Percentiles rank a stretch among this genome's conserved stretches.
Evolutionary conservation across 2,329 filamentous ascomycete species (phyloP).

Genomic region (Trichoderma endophyticum): DNA sequence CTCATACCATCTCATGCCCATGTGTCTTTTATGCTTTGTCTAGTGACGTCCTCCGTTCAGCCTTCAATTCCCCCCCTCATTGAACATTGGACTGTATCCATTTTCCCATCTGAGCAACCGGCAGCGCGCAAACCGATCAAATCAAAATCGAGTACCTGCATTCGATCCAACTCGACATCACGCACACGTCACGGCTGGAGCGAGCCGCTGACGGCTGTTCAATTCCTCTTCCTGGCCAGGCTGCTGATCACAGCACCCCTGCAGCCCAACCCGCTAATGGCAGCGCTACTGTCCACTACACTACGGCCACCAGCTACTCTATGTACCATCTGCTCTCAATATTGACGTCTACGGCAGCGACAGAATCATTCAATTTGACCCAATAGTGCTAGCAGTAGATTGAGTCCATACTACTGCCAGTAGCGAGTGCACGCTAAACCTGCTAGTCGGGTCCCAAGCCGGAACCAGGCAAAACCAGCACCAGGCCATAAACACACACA

Average conservation of each 20-base stretch:
- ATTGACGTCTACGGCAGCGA: background rate
- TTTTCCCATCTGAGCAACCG: background rate
- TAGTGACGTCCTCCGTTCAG: background rate
- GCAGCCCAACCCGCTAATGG: conserved; percentile 6
- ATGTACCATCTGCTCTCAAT: no score
- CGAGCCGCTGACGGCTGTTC: background rate
- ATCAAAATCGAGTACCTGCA: background rate
- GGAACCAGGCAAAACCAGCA: background rate
- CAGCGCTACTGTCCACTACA: background rate
- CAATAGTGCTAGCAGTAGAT: background rate
- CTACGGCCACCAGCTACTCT: no score
- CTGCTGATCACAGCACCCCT: conserved; percentile 10
- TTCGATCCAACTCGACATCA: conserved; percentile 2
- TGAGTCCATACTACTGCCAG: background rate
- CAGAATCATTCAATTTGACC: no score
- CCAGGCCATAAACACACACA: background rate
- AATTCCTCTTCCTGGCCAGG: background rate
- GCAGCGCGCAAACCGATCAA: background rate
- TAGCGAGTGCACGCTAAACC: background rate
- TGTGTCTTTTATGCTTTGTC: background rate
- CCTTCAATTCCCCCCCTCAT: background rate
- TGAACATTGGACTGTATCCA: background rate
- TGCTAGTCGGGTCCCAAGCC: background rate
- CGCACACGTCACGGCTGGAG: conserved; percentile 2
- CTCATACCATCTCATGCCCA: background rate